These are phyloP conservation scores for Ceratobasidium sp. DNA, from an alignment of 1,284 basidiomycete genomes.

Conservation along the genomic window DNA sequence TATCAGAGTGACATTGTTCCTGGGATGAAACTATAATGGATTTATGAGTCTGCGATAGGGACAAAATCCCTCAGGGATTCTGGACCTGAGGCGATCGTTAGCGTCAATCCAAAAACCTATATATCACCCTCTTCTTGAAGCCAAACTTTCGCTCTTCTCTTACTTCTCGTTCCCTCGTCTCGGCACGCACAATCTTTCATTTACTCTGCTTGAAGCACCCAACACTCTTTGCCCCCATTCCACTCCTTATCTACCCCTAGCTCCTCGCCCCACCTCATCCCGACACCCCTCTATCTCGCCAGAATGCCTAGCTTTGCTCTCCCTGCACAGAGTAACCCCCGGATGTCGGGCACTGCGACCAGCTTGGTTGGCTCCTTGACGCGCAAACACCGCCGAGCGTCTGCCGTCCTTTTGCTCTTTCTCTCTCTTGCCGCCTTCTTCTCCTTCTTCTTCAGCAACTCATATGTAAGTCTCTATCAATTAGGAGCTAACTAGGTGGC, in stretches of 20 bases:
- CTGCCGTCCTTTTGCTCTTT: conserved; percentile 38
- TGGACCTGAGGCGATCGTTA: conserved; percentile 6
- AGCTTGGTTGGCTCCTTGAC: conserved; percentile 24
- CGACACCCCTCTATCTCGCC: too few relatives aligned
- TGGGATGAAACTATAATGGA: background rate
- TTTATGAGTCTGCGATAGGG: background rate
- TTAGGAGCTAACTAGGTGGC: background rate
- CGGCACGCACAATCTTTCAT: conserved; percentile 22
- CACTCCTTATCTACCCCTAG: too few relatives aligned
- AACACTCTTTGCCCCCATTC: background rate
- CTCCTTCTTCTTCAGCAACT: conserved; percentile 27
- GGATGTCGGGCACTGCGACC: background rate
- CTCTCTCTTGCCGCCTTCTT: conserved; percentile 40
- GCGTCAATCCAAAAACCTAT: conserved; percentile 26
- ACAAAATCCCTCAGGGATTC: conserved; percentile 6
- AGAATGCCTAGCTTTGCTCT: conserved; percentile 30
- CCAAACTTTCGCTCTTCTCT: background rate
- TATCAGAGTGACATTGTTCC: conserved; percentile 3
- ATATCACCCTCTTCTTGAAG: background rate
- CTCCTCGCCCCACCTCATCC: too few relatives aligned
- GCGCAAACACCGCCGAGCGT: conserved; percentile 41
- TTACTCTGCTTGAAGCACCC: background rate
- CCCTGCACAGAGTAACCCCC: conserved; percentile 8
- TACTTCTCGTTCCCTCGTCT: conserved; percentile 24
- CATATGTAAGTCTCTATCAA: background rate